These are phyloP conservation scores for Tolypocladium nubicola DNA, from an alignment of 2,329 filamentous ascomycete species.

Conservation along the genomic window DNA sequence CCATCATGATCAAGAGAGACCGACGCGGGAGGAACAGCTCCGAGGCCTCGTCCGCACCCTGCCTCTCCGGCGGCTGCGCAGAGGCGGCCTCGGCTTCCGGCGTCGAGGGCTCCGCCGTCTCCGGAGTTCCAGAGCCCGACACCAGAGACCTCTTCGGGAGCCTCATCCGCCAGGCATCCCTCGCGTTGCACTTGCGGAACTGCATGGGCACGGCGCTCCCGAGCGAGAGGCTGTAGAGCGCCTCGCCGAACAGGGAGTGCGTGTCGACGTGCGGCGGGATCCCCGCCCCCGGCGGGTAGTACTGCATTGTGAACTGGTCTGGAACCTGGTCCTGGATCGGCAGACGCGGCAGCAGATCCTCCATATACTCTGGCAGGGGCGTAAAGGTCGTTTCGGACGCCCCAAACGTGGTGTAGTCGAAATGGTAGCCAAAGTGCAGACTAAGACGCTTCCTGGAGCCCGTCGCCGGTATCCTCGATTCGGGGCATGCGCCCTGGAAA, in stretches of 20 bases:
- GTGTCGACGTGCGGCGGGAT: slow-evolving; percentile 54
- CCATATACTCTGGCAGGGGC: slow-evolving; percentile 40
- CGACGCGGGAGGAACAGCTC: slow-evolving; percentile 2
- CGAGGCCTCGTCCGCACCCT: neutral
- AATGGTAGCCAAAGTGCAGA: slow-evolving; percentile 43
- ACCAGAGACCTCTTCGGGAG: neutral
- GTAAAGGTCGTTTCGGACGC: slow-evolving; percentile 36
- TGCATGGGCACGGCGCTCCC: slow-evolving; percentile 1
- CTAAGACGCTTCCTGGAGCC: neutral
- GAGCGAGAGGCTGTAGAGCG: slow-evolving; percentile 3
- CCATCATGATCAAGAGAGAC: slow-evolving; percentile 2
- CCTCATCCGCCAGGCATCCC: neutral
- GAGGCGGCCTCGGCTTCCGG: neutral
- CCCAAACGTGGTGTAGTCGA: slow-evolving; percentile 48
- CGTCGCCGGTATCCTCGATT: neutral
- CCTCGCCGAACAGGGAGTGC: slow-evolving; percentile 20
- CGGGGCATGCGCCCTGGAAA: neutral
- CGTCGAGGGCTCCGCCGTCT: neutral
- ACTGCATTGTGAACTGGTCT: slow-evolving; percentile 49
- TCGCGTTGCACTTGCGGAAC: slow-evolving; percentile 1
- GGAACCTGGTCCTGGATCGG: slow-evolving; percentile 30
- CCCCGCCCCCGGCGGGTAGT: slow-evolving; percentile 48
- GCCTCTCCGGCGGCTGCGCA: neutral
- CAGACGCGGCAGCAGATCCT: slow-evolving; percentile 30
- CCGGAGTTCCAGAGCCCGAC: neutral